These are phyloP conservation scores for Cunninghamia lanceolata DNA, from an alignment of 75 land plant genomes.

Conservation along the genomic window DNA sequence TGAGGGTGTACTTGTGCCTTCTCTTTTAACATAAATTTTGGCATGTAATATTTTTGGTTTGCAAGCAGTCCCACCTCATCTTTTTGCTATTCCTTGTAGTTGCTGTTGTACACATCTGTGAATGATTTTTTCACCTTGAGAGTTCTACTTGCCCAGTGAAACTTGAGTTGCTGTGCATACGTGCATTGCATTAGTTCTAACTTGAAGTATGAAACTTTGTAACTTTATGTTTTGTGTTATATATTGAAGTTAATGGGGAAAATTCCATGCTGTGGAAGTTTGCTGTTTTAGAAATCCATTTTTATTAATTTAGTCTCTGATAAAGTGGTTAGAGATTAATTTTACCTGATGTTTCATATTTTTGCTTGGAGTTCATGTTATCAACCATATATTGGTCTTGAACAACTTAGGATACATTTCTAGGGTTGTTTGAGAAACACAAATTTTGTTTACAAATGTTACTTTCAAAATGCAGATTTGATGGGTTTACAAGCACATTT, in stretches of 20 bases:
- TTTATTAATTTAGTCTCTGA: neutral
- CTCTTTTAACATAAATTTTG: neutral
- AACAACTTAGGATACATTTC: neutral
- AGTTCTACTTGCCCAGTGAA: neutral
- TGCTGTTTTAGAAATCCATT: neutral
- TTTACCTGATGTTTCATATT: neutral
- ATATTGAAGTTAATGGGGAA: neutral
- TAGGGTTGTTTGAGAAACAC: neutral
- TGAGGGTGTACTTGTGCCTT: neutral
- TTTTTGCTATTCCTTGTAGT: neutral
- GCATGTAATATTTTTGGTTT: neutral
- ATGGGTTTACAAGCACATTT: slow-evolving; percentile 98
- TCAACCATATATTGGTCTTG: neutral
- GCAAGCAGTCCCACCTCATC: neutral
- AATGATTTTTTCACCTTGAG: neutral
- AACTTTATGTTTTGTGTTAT: neutral
- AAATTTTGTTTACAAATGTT: neutral
- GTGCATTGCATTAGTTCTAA: neutral
- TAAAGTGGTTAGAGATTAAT: neutral
- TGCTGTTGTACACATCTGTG: neutral
- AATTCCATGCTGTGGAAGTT: neutral
- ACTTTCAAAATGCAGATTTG: slow-evolving; percentile 52
- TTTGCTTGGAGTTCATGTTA: neutral
- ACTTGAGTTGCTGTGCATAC: neutral
- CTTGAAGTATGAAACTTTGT: neutral